Evolutionary conservation across 768 basidiomycete genomes (phyloP), one percentile per base, ranked within the genome.

Genomic region (Suillus tomentosus): DNA sequence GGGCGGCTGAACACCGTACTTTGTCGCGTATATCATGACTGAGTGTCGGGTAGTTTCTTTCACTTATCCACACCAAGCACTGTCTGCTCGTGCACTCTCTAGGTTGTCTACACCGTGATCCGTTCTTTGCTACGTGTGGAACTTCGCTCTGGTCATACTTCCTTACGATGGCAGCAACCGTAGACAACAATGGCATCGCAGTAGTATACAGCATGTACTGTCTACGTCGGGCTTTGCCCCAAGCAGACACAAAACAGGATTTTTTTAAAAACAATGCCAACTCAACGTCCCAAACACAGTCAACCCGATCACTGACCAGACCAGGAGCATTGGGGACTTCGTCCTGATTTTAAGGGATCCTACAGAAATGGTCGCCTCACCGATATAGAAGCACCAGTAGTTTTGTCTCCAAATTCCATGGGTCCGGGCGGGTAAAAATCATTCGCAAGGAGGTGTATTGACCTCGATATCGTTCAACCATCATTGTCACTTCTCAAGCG

Each of bases 391-490:
- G 55, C 36, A 39, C 24, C 14, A n/a, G 15, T 15, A 24, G 15
- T 8, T 22, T 27, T 11, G 19, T 8, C 15, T 70, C 75, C 13
- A 42, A 71, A 48, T 74, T 76, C 64, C 75, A 73, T 0, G 60
- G 69, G 27, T 34, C 62, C 0, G 71, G 73, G n/a, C 77, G 76
- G 75, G 65, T 65, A 0, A 65, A 70, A 58, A 70, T 78, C 55
- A 24, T 31, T 60, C 43, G 14, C 59, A 8, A 74, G 74, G 2
- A 39, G 64, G 13, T 27, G 67, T 7, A 66, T 79, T 66, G 67
- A 78, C 62, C 70, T 79, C 64, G 70, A 78, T 63, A 40, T 31
- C 13, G 66, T 79, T 58, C 54, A 74, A 57, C 69, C 5, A 47
- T 62, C 10, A 43, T 67, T 48, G 63, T 69, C 64, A 59, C 69